Evolutionary conservation across 306 rosid species (phyloP).

Genomic region (Pueraria montana): DNA sequence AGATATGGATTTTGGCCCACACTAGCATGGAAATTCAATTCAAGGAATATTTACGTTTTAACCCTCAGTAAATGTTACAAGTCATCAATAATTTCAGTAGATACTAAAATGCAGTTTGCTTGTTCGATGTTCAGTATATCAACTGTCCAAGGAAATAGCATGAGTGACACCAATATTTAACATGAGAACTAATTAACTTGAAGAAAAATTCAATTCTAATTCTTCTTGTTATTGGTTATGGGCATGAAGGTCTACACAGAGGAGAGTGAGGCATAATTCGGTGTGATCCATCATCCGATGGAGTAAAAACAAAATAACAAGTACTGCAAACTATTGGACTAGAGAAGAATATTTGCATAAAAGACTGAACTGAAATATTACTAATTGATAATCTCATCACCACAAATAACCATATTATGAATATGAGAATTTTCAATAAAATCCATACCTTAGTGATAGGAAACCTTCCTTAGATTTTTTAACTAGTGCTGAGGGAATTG

Average conservation of each 20-base stretch:
- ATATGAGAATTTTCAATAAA: neutral
- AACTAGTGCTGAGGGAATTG: slow-evolving; percentile 44
- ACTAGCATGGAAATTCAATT: slow-evolving; percentile 45
- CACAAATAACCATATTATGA: neutral
- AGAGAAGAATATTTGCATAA: neutral
- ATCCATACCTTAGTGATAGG: slow-evolving; percentile 52
- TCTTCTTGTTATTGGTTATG: no score
- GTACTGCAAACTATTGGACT: neutral
- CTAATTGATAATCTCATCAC: neutral
- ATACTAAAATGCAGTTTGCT: neutral
- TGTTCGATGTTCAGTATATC: neutral
- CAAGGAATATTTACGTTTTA: neutral
- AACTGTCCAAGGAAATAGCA: neutral
- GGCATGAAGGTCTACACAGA: no score
- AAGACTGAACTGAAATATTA: neutral
- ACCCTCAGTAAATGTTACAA: neutral
- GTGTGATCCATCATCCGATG: neutral
- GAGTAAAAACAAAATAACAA: neutral
- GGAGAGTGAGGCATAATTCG: no score
- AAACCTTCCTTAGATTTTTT: slow-evolving; percentile 39
- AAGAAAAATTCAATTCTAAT: no score
- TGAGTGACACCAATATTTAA: neutral
- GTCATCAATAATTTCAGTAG: neutral
- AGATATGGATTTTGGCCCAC: slow-evolving; percentile 56
- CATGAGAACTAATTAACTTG: neutral